A percentile compares a stretch with the other conserved stretches of the same genome.
phyloP scores from a whole-genome alignment of 805 yeast species.

The Saturnispora sanitii region DNA sequence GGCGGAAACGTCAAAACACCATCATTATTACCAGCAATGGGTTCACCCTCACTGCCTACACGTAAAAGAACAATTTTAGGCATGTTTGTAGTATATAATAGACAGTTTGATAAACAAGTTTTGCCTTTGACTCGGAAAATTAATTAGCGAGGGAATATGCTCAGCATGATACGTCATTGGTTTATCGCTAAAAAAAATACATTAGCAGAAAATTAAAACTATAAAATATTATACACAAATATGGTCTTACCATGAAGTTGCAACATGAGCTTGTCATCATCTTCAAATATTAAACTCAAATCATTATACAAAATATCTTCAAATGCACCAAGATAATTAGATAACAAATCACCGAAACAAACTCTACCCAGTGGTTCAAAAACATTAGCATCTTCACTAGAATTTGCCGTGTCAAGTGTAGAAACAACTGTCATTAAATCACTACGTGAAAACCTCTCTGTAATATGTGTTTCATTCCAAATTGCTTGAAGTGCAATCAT shows the following conservation, averaged over 20 bases:
- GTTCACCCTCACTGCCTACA: conserved; percentile 39
- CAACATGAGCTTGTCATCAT: conserved; percentile 16
- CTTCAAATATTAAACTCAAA: conserved; percentile 19
- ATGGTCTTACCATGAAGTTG: conserved; percentile 17
- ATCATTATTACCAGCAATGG: conserved; percentile 28
- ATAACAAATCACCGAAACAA: conserved; percentile 16
- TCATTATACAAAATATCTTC: conserved; percentile 13
- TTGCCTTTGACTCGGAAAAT: conserved; percentile 1
- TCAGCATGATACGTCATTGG: too few species aligned
- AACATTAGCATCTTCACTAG: not conserved
- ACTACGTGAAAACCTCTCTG: conserved; percentile 2
- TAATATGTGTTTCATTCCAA: conserved; percentile 12
- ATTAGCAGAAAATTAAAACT: not conserved
- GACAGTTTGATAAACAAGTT: not conserved
- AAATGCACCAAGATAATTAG: conserved; percentile 18
- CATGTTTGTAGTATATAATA: conserved; percentile 15
- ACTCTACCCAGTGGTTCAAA: conserved; percentile 1
- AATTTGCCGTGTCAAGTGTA: not conserved
- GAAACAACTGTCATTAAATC: conserved; percentile 5
- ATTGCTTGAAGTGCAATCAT: conserved; percentile 19
- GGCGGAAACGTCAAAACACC: conserved; percentile 48
- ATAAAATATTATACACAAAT: conserved; percentile 16
- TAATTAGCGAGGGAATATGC: not conserved
- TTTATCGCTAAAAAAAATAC: too few species aligned
- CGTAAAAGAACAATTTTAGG: conserved; percentile 36